phyloP scores from a whole-genome alignment of 495 filamentous ascomycete species.

The Aspergillus ostianus region DNA sequence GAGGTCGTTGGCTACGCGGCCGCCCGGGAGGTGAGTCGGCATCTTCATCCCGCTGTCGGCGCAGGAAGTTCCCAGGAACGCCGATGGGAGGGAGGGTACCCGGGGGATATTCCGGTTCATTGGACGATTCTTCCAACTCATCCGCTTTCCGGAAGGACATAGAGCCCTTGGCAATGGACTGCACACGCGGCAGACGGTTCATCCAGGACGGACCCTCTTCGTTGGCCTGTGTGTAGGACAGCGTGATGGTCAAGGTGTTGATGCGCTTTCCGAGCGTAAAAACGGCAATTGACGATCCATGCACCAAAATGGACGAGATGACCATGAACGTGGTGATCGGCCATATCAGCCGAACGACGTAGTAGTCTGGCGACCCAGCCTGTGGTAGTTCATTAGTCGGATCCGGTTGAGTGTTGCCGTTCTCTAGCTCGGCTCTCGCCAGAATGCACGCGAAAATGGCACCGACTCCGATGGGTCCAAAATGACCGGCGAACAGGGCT shows the following conservation, averaged over 20 bases:
- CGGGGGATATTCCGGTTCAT: constrained; percentile 68
- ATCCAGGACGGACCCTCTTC: constrained; percentile 94
- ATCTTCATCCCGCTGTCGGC: constrained; percentile 78
- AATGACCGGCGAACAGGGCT: constrained; percentile 95
- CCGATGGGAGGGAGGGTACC: constrained; percentile 77
- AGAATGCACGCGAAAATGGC: constrained; percentile 95
- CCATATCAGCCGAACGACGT: constrained; percentile 83
- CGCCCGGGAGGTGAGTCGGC: constrained; percentile 51
- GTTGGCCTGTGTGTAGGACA: constrained; percentile 88
- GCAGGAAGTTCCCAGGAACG: constrained; percentile 76
- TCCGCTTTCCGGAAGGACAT: constrained; percentile 74
- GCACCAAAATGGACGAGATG: constrained; percentile 89
- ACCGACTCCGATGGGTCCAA: constrained; percentile 96
- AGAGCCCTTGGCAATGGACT: constrained; percentile 74
- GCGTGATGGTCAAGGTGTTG: constrained; percentile 91
- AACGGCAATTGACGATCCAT: constrained; percentile 96
- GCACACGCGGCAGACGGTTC: constrained; percentile 86
- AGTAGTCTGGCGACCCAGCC: constrained; percentile 53
- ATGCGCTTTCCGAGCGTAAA: constrained; percentile 98
- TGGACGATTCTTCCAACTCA: constrained; percentile 48
- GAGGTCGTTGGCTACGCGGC: constrained; percentile 58
- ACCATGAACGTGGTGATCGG: constrained; percentile 94
- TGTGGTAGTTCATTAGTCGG: constrained; percentile 60
- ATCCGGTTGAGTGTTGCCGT: constrained; percentile 66
- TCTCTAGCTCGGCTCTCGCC: constrained; percentile 84